A percentile compares a stretch with the other conserved stretches of the same genome.
phyloP scores from a whole-genome alignment of 1,284 basidiomycete species.

The Exsudoporus floridanus region DNA sequence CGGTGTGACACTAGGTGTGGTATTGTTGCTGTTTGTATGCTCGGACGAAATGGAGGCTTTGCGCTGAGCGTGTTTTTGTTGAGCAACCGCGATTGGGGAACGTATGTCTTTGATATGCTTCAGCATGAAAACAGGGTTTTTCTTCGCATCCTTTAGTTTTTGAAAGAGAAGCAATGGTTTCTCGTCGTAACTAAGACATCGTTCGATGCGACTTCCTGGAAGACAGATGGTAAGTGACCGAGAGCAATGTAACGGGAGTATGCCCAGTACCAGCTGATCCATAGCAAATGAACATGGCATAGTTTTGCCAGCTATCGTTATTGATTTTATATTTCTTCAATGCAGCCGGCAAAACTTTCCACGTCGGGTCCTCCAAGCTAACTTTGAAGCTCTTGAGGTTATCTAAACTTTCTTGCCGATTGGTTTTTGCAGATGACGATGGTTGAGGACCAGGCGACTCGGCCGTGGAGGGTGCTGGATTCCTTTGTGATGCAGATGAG shows the following conservation, averaged over 20 bases:
- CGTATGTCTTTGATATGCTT: conserved; percentile 98
- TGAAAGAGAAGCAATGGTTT: conserved; percentile 97
- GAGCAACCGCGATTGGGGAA: conserved; percentile 92
- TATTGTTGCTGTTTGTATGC: conserved; percentile 15
- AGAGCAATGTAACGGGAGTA: background rate
- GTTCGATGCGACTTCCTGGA: conserved; percentile 77
- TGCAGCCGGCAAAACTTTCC: conserved; percentile 96
- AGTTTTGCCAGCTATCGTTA: conserved; percentile 98
- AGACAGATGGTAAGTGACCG: background rate
- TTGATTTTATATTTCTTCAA: conserved; percentile 99
- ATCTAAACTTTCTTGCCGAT: conserved; percentile 68
- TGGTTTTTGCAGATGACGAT: conserved; percentile 37
- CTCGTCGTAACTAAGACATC: conserved; percentile 97
- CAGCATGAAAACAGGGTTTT: conserved; percentile 98
- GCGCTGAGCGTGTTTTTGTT: conserved; percentile 87
- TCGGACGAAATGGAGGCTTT: conserved; percentile 55
- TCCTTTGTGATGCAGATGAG: conserved; percentile 29
- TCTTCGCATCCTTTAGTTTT: conserved; percentile 94
- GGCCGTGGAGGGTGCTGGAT: conserved; percentile 27
- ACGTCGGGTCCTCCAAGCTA: conserved; percentile 94
- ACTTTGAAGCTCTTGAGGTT: conserved; percentile 87
- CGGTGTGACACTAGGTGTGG: conserved; percentile 22
- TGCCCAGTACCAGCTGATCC: conserved; percentile 73
- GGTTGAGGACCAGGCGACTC: conserved; percentile 38
- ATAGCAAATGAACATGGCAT: conserved; percentile 99